These are phyloP conservation scores for Geotrichum australiense DNA, from an alignment of 1,139 yeast genomes.

Conservation along the genomic window DNA sequence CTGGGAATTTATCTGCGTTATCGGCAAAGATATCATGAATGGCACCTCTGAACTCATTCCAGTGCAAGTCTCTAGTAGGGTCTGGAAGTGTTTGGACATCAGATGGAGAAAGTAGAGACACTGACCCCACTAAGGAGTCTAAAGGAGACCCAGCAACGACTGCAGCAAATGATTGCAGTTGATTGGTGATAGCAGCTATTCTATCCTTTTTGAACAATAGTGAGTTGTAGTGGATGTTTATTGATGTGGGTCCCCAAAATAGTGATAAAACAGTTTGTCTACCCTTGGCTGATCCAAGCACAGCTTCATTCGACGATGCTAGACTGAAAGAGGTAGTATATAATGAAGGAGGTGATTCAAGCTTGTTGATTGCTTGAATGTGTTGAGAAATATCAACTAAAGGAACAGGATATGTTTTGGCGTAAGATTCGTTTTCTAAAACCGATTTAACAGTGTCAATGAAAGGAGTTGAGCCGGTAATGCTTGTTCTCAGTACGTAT, in stretches of 20 bases:
- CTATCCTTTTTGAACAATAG: constrained; percentile 67
- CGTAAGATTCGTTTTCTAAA: constrained; percentile 37
- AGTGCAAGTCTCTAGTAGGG: constrained; percentile 79
- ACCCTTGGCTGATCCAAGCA: constrained; percentile 27
- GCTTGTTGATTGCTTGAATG: constrained; percentile 44
- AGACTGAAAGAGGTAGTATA: constrained; percentile 51
- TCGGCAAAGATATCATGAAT: constrained; percentile 89
- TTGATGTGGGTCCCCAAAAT: constrained; percentile 36
- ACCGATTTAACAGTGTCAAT: constrained; percentile 45
- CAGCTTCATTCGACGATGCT: constrained; percentile 20
- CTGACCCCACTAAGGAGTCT: constrained; percentile 45
- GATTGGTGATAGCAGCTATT: constrained; percentile 63
- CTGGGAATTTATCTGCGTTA: constrained; percentile 79
- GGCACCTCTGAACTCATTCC: constrained; percentile 90
- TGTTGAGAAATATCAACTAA: constrained; percentile 52
- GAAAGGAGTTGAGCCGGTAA: constrained; percentile 45
- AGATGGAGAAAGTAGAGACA: constrained; percentile 57
- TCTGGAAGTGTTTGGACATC: constrained; percentile 67
- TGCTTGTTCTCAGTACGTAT: constrained; percentile 53
- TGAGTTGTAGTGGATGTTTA: constrained; percentile 61
- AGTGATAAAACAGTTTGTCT: constrained; percentile 52
- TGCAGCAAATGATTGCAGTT: constrained; percentile 49
- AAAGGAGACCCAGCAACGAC: constrained; percentile 29
- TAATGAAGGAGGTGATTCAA: constrained; percentile 55
- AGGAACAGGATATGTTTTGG: constrained; percentile 36